Conservation (phyloP, 2,329 filamentous ascomycete species). For the Aurifilum marmelostoma region DNA sequence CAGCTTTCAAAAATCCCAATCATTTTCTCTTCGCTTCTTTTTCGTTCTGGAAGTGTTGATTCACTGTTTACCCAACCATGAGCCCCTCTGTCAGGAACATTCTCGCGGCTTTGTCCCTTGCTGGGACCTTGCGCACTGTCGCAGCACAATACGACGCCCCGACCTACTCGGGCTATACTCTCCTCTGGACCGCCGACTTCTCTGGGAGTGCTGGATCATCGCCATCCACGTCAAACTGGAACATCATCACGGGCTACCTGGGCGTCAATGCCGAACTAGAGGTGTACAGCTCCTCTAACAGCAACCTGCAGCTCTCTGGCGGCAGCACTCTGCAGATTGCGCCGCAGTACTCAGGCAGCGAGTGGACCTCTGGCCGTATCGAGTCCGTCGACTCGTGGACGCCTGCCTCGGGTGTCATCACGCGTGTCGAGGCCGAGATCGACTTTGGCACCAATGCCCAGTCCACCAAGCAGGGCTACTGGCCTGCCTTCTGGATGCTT, state of each 20-base stretch:
- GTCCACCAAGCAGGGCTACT: constrained; percentile 51
- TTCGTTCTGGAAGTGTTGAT: neutral
- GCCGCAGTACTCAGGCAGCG: constrained; percentile 43
- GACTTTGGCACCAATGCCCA: constrained; percentile 46
- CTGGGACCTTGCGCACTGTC: neutral
- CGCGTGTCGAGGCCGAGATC: constrained; percentile 49
- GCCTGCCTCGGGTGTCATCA: constrained; percentile 44
- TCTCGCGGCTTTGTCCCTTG: constrained; percentile 9
- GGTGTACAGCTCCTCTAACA: constrained; percentile 47
- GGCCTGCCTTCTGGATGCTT: constrained; percentile 59
- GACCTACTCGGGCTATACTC: constrained; percentile 44
- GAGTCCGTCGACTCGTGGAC: constrained; percentile 52
- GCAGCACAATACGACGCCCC: constrained; percentile 35
- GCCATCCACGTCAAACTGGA: constrained; percentile 48
- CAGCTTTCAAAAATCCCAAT: neutral
- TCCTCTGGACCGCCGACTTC: constrained; percentile 53
- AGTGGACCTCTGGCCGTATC: constrained; percentile 55
- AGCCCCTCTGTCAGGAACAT: neutral
- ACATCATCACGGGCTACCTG: constrained; percentile 48
- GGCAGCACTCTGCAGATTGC: constrained; percentile 55
- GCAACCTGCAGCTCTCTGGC: constrained; percentile 56
- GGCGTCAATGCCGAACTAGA: constrained; percentile 54
- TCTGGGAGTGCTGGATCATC: constrained; percentile 42
- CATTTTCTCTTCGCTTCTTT: too few relatives aligned
- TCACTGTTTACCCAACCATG: neutral